Base-by-base conservation (phyloP, 2,329 filamentous ascomycete species). In the Ophiocordyceps camponoti-saundersi region DNA sequence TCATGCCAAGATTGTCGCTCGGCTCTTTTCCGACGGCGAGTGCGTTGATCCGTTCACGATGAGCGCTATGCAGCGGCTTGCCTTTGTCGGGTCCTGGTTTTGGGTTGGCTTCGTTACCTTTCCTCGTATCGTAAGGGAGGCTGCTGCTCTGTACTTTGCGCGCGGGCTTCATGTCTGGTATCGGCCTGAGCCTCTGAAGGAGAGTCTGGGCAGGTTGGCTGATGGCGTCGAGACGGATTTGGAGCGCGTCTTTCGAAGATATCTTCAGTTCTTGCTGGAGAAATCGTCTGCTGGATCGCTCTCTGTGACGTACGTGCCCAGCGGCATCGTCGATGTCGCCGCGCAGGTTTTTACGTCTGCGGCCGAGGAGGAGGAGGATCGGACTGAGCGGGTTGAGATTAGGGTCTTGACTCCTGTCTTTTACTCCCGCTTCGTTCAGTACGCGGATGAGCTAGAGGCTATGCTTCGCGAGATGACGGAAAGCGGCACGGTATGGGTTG, bases 41-140 rank as follows among this genome's bases (percentile, higher is more conserved):
- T 65, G 73, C 2, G 50, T 77, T 6, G 69, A 82, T 44, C 72
- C 78, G 0, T 55, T 53, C 0, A 54, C 55, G 0, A 64, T 81
- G 58, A 64, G 59, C 1, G n/a, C 58, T 0, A 47, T 59, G 36
- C 61, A 69, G 6, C 75, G 67, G 48, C 20, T 64, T 0, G 53
- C 42, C 3, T 79, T 82, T 50, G 51, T 82, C 3, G 48, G 58
- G 2, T 56, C 58, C 2, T 85, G 80, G 79, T 79, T 73, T 67
- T 83, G 79, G 79, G 73, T 82, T 11, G 79, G 77, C 2, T 68
- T 85, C 26, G 64, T 73, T 22, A 84, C 80, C 0, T 77, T 80
- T 51, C 79, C 80, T 2, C 69, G 80, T 23, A 84, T 84, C 44
- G 57, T 79, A 20, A 72, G 69, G 47, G 71, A 86, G 60, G 80